Evolutionary conservation across 108 stramenopile species (phyloP), one percentile per base, ranked within the genome.

Genomic region (Schizochytrium sp.): DNA sequence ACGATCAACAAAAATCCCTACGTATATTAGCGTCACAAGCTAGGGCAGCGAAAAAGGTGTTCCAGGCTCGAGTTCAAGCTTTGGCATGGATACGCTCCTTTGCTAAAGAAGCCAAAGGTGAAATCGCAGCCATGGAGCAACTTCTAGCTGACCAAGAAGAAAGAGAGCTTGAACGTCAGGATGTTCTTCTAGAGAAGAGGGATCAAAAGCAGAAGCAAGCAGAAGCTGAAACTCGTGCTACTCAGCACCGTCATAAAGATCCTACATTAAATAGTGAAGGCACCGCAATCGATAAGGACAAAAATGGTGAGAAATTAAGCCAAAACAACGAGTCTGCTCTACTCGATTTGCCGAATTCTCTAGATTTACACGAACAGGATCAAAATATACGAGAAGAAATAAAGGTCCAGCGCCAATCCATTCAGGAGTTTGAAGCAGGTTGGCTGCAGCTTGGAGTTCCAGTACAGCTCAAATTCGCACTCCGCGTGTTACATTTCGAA

Each of bases 401-500:
- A 15, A 42, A 69, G 19, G 64, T 42, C 40, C 64, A n/a, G 2
- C 19, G 19, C n/a, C 41, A 69, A 8, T 38, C 64, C 64, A 69
- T n/a, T 42, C 64, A 42, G 41, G 15, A n/a, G 28, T 46, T 40
- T 53, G 73, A 83, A 28, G 73, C 46, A 28, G 73, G 55, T 46
- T 83, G 73, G 73, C 73, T 83, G 50, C 19, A 83, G 53, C 53
- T 83, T 28, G 73, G 73, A 7, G 53, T 53, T 4, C 73, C 73
- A 4, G 73, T 83, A 4, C 73, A 40, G 49, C 46, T 83, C 46
- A 17, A 53, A 5, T 83, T 83, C 53, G 73, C 73, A 4, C 73
- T 83, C 40, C 46, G 53, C 13, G 73, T 83, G 10, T 40, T 83
- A 10, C 53, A 83, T 53, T 53, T 53, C n/a, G 73, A 83, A 53